Base-by-base conservation (phyloP, 805 yeast species). In the Cyberlindnera xishuangbannaensis region DNA sequence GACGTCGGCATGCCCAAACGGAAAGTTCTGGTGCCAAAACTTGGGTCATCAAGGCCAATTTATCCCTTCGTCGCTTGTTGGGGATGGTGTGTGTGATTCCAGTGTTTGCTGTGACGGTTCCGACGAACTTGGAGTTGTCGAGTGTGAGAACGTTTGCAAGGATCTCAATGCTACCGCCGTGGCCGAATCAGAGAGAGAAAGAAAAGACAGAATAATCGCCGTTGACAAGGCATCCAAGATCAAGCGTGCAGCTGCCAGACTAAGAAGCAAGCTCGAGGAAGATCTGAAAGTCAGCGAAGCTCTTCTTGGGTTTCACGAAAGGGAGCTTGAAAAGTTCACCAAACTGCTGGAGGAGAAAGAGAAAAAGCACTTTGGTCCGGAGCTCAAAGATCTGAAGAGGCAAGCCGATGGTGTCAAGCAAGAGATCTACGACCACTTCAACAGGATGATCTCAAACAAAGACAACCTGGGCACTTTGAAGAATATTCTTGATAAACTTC, bases 51-150 rank as follows among this genome's bases (percentile, higher is more conserved):
- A 67, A 5, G 74, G 87, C 0, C 65, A 67, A 8, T 72, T 65
- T 42, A 69, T 92, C 11, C 80, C 86, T 5, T 68, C 78, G 7
- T 73, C 64, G 47, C 70, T 77, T 38, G 83, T 92, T 13, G 76
- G 80, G 48, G 98, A 92, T 58, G 97, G 97, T 0, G 77, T 80
- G 3, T 92, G 98, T 61, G 98, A 92, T 54, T 83, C 82, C 54
- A 82, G 78, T 14, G 34, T 67, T 9, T 92, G 98, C 58, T 92
- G 98, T 59, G 98, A 92, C 59, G 97, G 98, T 7, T 71, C 86
- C 2, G 98, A 92, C 58, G 98, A 92, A 55, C 18, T 9, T 11
- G 42, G 38, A 10, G 44, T 44, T 14, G 44, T 41, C 9, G 39
- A 46, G 5, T 55, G 61, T 37, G 45, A 44, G 15, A 43, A 40